These are phyloP conservation scores for Ceratopteris richardii DNA, from an alignment of 75 land plant species.

Conservation along the genomic window DNA sequence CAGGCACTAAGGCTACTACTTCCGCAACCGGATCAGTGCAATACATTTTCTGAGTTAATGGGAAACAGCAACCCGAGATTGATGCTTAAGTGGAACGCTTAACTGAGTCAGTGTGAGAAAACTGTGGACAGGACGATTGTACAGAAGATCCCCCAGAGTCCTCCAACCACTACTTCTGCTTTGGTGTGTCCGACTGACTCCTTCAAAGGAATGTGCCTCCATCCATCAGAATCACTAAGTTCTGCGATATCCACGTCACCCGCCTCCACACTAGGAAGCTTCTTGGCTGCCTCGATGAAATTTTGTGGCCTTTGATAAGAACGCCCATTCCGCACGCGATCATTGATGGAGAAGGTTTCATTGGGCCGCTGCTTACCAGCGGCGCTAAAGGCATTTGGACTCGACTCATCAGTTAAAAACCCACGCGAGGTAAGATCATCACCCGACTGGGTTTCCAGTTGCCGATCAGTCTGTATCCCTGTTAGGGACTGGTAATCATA, in stretches of 20 bases:
- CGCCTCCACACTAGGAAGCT: conserved; percentile 5
- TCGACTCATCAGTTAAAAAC: no score
- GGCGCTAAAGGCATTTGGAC: no score
- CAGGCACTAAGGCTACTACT: no score
- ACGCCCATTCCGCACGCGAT: not conserved
- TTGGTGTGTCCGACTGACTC: conserved; percentile 44
- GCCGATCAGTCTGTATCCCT: not conserved
- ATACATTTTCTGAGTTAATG: no score
- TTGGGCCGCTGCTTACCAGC: no score
- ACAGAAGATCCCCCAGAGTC: conserved; percentile 23
- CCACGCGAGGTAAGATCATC: no score
- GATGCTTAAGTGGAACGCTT: no score
- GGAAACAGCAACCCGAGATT: no score
- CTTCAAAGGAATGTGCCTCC: conserved; percentile 35
- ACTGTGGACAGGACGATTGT: conserved; percentile 6
- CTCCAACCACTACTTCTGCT: conserved; percentile 39
- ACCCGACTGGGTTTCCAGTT: no score
- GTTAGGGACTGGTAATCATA: not conserved
- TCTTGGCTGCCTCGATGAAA: conserved; percentile 13
- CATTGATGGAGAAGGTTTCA: no score
- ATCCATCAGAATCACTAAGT: conserved; percentile 21
- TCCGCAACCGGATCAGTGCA: no score
- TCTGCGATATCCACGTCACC: conserved; percentile 28
- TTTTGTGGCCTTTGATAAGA: not conserved
- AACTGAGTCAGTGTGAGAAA: no score